phyloP scores from a whole-genome alignment of 768 basidiomycete species.

The Leucocoprinus birnbaumii region DNA sequence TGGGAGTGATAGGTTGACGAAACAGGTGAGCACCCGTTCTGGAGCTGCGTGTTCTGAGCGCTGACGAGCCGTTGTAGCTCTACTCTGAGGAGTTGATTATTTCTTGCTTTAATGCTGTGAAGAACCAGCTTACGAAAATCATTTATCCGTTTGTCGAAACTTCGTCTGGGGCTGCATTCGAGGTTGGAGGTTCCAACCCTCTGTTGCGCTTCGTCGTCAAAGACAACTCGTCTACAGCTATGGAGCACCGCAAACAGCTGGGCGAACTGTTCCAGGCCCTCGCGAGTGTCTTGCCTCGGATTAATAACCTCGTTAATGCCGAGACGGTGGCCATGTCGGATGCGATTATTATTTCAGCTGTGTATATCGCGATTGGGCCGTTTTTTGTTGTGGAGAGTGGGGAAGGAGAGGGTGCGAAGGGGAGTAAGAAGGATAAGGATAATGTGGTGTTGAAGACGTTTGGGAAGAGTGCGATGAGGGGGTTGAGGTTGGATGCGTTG shows the following conservation, averaged over 20 bases:
- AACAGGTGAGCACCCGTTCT: constrained; percentile 60
- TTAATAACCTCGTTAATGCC: constrained; percentile 71
- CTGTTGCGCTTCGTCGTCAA: constrained; percentile 52
- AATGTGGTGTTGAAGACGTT: constrained; percentile 62
- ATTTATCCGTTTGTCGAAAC: constrained; percentile 89
- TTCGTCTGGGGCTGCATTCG: constrained; percentile 35
- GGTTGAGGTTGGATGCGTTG: constrained; percentile 76
- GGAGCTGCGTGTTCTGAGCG: not conserved
- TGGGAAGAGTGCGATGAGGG: constrained; percentile 79
- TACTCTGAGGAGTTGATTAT: constrained; percentile 95
- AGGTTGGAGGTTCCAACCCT: constrained; percentile 34
- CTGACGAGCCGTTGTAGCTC: constrained; percentile 43
- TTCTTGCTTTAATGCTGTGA: constrained; percentile 69
- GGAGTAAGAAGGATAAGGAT: constrained; percentile 49
- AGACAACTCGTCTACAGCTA: constrained; percentile 33
- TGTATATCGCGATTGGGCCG: constrained; percentile 92
- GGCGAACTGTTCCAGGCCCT: constrained; percentile 72
- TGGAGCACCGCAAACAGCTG: constrained; percentile 15
- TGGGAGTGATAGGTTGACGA: constrained; percentile 74
- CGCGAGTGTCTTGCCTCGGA: constrained; percentile 66
- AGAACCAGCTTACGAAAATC: constrained; percentile 75
- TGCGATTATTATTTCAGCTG: constrained; percentile 84
- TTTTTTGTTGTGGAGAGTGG: constrained; percentile 83
- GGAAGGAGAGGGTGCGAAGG: constrained; percentile 41
- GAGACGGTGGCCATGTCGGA: constrained; percentile 84